Percentiles rank a stretch among this genome's conserved stretches.
phyloP scores from a whole-genome alignment of 2,329 filamentous ascomycete genomes.

The Apiospora arundinis region DNA sequence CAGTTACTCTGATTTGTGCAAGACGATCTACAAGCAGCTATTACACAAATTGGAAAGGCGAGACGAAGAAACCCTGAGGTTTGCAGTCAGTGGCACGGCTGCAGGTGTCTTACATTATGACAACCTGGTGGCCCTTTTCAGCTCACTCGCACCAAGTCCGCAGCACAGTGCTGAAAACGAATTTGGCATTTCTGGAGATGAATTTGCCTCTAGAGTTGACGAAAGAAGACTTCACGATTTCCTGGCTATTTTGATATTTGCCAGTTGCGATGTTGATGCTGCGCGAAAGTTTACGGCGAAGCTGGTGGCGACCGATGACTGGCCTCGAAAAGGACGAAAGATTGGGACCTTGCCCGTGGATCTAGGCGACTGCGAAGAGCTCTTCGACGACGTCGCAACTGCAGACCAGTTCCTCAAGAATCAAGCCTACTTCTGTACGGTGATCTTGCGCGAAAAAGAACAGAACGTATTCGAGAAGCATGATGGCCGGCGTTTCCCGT shows the following conservation, averaged over 20 bases:
- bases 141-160: slow-evolving; percentile 22
- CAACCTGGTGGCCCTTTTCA: slow-evolving; percentile 32
- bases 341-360: slow-evolving; percentile 30
- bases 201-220: slow-evolving; percentile 30
- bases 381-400: slow-evolving; percentile 32
- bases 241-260: slow-evolving; percentile 41
- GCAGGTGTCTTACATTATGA: slow-evolving; percentile 27
- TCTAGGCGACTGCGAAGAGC: slow-evolving; percentile 28
- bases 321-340: slow-evolving; percentile 12
- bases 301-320: slow-evolving; percentile 29
- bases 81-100: slow-evolving; percentile 32
- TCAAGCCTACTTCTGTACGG: slow-evolving; percentile 42
- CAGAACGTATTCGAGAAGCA: slow-evolving; percentile 35
- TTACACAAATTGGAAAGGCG: slow-evolving; percentile 29
- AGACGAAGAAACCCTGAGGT: slow-evolving; percentile 29
- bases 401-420: slow-evolving; percentile 39
- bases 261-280: slow-evolving; percentile 34
- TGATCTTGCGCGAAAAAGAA: slow-evolving; percentile 37
- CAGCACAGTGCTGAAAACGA: slow-evolving; percentile 22
- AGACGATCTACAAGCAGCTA: slow-evolving; percentile 24
- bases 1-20: slow-evolving; percentile 12
- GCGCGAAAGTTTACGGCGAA: slow-evolving; percentile 29
- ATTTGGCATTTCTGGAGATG: slow-evolving; percentile 28
- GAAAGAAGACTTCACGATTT: slow-evolving; percentile 38
- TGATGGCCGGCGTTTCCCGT: slow-evolving; percentile 39